Conservation (phyloP, 768 basidiomycete genomes). For the Nidularia pulvinata region DNA sequence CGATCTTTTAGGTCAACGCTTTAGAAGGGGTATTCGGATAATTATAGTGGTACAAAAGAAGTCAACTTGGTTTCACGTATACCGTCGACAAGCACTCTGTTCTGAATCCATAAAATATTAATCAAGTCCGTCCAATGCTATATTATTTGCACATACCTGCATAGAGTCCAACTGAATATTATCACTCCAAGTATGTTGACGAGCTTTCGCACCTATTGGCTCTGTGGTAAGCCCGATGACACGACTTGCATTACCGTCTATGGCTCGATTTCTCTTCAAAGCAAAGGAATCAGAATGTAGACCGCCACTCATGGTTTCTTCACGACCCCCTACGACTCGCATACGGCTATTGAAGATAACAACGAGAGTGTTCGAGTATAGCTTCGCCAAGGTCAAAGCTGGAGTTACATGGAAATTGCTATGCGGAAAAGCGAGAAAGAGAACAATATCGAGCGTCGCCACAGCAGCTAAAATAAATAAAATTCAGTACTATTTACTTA, state of each 20-base stretch:
- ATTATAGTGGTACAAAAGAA: no score
- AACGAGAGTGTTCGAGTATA: constrained; percentile 26
- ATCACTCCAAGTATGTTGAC: background rate
- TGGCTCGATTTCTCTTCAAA: background rate
- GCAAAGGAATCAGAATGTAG: background rate
- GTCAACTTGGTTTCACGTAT: no score
- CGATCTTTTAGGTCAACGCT: no score
- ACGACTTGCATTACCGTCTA: background rate
- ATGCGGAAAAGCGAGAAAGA: constrained; percentile 20
- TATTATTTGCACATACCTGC: no score
- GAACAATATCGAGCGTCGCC: constrained; percentile 17
- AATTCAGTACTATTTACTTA: background rate
- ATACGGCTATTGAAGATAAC: constrained; percentile 24
- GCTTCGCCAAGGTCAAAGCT: constrained; percentile 18
- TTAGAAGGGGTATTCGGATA: no score
- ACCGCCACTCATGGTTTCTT: background rate
- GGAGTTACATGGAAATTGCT: constrained; percentile 20
- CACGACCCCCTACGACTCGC: constrained; percentile 15
- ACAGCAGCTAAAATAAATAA: constrained; percentile 1
- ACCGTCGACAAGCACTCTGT: no score
- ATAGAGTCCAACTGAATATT: background rate
- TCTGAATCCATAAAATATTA: no score
- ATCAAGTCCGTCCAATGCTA: no score
- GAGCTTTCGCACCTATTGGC: background rate
- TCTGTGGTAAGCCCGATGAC: background rate